Percentiles rank a stretch among this genome's conserved stretches.
Conservation (phyloP, 345 rosid genomes). For the Bretschneidera sinensis region DNA sequence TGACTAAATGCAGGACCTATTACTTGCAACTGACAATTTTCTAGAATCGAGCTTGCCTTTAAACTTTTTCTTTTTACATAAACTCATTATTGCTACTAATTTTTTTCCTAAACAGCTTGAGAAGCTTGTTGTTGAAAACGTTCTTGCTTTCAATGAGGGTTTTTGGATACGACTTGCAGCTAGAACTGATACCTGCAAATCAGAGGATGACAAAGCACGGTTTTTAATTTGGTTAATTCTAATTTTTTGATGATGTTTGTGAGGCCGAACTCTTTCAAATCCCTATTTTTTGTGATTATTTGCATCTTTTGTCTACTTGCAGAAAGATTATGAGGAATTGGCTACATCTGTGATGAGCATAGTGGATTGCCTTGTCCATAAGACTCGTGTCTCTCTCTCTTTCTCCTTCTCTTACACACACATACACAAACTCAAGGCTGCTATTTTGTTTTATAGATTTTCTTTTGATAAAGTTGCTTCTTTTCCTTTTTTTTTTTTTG, state of each 20-base stretch:
- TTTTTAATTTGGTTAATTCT: constrained; percentile 33
- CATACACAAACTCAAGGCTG: no score
- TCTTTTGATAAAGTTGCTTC: neutral
- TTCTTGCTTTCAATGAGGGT: constrained; percentile 78
- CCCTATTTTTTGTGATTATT: constrained; percentile 13
- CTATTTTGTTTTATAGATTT: no score
- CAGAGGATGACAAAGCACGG: constrained; percentile 90
- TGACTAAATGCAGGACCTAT: neutral
- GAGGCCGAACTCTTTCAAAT: constrained; percentile 10
- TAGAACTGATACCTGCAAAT: constrained; percentile 78
- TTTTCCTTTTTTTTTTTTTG: neutral
- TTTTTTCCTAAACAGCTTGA: constrained; percentile 54
- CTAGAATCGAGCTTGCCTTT: no score
- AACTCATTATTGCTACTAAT: constrained; percentile 6
- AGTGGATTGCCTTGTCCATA: constrained; percentile 76
- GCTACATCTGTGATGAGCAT: constrained; percentile 74
- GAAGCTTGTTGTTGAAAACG: constrained; percentile 74
- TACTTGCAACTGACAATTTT: neutral
- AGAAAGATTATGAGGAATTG: constrained; percentile 93
- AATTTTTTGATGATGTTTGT: constrained; percentile 15
- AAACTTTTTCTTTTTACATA: no score
- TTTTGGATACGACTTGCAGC: constrained; percentile 92
- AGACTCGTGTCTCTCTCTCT: constrained; percentile 53
- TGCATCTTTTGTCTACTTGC: constrained; percentile 24
- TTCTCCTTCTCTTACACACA: neutral